Percentiles rank a stretch among this genome's conserved stretches.
These are phyloP conservation scores for Corchorus olitorius DNA, from an alignment of 345 rosid species.

Conservation along the genomic window DNA sequence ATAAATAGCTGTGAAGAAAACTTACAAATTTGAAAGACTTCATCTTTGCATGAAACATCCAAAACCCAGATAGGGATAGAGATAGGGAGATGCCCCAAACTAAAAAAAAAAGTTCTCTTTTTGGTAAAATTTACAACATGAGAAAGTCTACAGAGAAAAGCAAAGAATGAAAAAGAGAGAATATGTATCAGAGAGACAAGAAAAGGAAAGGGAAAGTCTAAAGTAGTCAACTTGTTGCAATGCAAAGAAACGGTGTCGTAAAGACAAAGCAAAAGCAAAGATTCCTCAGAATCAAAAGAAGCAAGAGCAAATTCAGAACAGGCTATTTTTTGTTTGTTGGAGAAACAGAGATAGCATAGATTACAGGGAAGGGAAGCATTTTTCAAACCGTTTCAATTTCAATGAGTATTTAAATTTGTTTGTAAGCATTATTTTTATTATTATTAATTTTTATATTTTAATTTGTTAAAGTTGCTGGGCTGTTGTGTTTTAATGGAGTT, in stretches of 20 bases:
- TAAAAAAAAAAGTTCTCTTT: constrained; percentile 8
- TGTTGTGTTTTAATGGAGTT: neutral
- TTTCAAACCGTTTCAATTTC: neutral
- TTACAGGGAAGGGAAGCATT: neutral
- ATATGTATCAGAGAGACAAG: neutral
- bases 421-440: neutral
- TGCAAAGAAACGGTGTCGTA: constrained; percentile 29
- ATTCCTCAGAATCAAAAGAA: neutral
- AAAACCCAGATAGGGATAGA: neutral
- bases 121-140: neutral
- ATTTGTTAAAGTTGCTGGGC: neutral
- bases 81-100: neutral
- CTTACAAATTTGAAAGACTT: constrained; percentile 42
- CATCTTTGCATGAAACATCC: constrained; percentile 29
- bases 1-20: constrained; percentile 11
- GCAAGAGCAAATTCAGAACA: neutral
- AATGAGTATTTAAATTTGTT: too few relatives aligned
- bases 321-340: too few relatives aligned
- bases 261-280: neutral
- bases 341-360: neutral
- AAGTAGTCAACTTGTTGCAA: neutral
- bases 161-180: constrained; percentile 24
- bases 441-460: neutral
- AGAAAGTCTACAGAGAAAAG: constrained; percentile 35
- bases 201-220: neutral